Percentiles rank a stretch among this genome's conserved stretches.
These are phyloP conservation scores for Termitomyces sp. DNA, from an alignment of 768 basidiomycete genomes.

Conservation along the genomic window DNA sequence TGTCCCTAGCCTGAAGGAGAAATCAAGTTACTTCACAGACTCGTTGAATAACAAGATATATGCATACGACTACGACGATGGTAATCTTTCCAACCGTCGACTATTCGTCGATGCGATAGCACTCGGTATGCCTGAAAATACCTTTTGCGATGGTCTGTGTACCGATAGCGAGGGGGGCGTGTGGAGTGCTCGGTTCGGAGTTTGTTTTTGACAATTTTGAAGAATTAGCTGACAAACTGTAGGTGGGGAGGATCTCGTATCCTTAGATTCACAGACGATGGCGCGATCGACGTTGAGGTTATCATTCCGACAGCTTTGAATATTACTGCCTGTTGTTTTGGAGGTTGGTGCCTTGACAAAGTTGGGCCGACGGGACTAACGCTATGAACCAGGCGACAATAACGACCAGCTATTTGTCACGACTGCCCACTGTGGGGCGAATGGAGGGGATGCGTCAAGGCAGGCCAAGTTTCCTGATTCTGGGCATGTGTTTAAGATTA, in stretches of 20 bases:
- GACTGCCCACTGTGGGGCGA: slow-evolving; percentile 59
- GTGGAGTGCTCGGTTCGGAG: slow-evolving; percentile 57
- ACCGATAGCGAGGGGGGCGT: slow-evolving; percentile 61
- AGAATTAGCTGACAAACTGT: slow-evolving; percentile 11
- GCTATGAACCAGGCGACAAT: slow-evolving; percentile 41
- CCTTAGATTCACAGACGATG: slow-evolving; percentile 53
- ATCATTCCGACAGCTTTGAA: slow-evolving; percentile 61
- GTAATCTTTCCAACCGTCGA: slow-evolving; percentile 54
- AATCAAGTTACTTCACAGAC: slow-evolving; percentile 67
- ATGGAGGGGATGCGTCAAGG: slow-evolving; percentile 48
- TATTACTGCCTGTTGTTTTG: slow-evolving; percentile 70
- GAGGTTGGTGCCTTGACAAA: slow-evolving; percentile 39
- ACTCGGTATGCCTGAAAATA: slow-evolving; percentile 45
- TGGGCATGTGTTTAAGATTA: slow-evolving; percentile 54
- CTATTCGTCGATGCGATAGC: slow-evolving; percentile 57
- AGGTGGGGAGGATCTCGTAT: slow-evolving; percentile 69
- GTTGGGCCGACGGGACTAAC: not conserved
- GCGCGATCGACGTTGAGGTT: slow-evolving; percentile 54
- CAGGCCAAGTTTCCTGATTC: slow-evolving; percentile 53
- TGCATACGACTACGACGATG: slow-evolving; percentile 63
- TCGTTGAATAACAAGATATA: slow-evolving; percentile 65
- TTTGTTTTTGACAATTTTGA: not conserved
- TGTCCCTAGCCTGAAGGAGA: slow-evolving; percentile 1
- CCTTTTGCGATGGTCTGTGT: slow-evolving; percentile 67
- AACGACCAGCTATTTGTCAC: slow-evolving; percentile 67